Base-by-base conservation (phyloP, 2,329 filamentous ascomycete genomes). In the Epicoccum sorghinum region DNA sequence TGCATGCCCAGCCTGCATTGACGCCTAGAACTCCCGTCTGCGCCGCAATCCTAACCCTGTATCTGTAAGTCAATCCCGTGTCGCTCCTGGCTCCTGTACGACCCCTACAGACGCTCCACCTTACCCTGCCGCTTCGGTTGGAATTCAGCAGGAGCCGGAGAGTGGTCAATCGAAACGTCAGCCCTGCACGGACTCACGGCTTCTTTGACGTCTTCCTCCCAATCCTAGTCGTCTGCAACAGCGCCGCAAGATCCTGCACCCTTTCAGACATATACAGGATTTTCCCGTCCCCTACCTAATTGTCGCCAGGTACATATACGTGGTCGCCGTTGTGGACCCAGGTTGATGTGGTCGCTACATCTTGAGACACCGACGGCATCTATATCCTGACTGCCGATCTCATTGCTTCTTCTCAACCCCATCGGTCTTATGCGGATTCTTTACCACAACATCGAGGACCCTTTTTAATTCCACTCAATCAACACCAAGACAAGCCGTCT, bases 151-250 rank as follows among this genome's bases (percentile, higher is more conserved):
- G 63, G 62, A 66, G 64, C 71, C 68, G 69, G 65, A 69, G 54
- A 64, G 65, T 68, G 66, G 64, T 58, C 59, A 62, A 44, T 61
- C 54, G 64, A 68, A 68, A 72, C 68, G 66, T 70, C 71, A 72
- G 67, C 64, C 68, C 70, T 74, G 71, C 70, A 74, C 69, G 68
- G 70, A 71, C 71, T 67, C 59, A 60, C 64, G 66, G 58, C 67
- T 71, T 66, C 67, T 67, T 72, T 67, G 65, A 62, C 67, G 58
- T 62, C 62, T 62, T 13, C 62, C 58, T 61, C 41, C 59, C 69
- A 56, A 70, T 66, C 70, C 68, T 67, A 70, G 68, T 64, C 55
- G 43, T 57, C 65, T 71, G 67, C 65, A 69, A 70, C 63, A 72
- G 63, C 62, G 66, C 59, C 67, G 60, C 62, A 61, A 64, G 66